Percentiles rank a stretch among this genome's conserved stretches.
Evolutionary conservation across 768 basidiomycete species (phyloP).

Genomic region (Artomyces pyxidatus): DNA sequence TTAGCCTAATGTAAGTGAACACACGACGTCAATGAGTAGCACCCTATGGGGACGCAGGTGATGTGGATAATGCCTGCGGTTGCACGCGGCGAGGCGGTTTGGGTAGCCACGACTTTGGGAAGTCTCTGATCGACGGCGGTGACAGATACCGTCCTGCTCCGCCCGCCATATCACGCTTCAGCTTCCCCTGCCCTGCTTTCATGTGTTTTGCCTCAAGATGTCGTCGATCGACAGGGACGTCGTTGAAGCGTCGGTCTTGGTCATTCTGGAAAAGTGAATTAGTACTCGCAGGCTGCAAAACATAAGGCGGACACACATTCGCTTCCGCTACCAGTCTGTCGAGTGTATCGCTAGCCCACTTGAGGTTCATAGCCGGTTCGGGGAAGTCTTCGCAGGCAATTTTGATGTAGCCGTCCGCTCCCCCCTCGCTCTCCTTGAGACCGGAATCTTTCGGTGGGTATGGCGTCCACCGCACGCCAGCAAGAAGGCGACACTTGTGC

Average conservation of each 20-base stretch:
- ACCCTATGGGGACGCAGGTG: background rate
- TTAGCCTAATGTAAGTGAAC: no score
- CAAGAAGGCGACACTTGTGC: conserved; percentile 83
- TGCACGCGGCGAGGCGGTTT: background rate
- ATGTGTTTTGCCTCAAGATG: conserved; percentile 65
- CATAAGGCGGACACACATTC: conserved; percentile 52
- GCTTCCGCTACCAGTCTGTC: conserved; percentile 74
- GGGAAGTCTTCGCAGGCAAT: conserved; percentile 87
- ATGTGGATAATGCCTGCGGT: background rate
- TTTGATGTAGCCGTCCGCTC: conserved; percentile 78
- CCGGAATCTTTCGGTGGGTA: conserved; percentile 67
- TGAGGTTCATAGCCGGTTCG: conserved; percentile 78
- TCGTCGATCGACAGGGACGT: conserved; percentile 75
- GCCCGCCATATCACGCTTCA: conserved; percentile 12
- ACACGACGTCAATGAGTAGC: no score
- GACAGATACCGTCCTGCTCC: conserved; percentile 12
- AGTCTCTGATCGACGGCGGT: conserved; percentile 16
- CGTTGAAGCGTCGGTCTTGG: conserved; percentile 40
- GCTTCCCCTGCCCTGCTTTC: conserved; percentile 68
- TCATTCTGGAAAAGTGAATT: conserved; percentile 25
- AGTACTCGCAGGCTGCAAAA: background rate
- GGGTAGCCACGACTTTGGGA: conserved; percentile 17
- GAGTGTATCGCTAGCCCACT: conserved; percentile 86
- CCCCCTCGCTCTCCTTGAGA: conserved; percentile 33
- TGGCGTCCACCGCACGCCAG: conserved; percentile 81